Conservation (phyloP, 768 basidiomycete genomes). For the Kondoa subrosea region DNA sequence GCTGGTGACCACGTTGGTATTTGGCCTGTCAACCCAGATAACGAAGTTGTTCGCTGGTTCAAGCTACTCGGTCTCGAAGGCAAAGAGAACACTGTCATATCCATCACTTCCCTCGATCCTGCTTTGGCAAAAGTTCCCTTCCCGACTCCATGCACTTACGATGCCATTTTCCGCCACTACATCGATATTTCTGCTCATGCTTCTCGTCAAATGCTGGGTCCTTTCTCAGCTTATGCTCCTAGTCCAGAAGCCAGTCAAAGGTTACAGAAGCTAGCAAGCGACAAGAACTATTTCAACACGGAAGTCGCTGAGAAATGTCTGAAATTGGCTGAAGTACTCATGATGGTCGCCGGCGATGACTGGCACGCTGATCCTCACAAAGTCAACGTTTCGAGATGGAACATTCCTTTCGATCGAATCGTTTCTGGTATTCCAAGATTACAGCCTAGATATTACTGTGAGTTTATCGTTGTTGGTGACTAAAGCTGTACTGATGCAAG, state of each 20-base stretch:
- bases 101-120: constrained; percentile 92
- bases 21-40: constrained; percentile 87
- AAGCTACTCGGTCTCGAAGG: constrained; percentile 65
- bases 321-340: constrained; percentile 81
- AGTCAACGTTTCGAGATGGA: constrained; percentile 68
- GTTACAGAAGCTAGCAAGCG: constrained; percentile 57
- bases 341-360: constrained; percentile 71
- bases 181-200: constrained; percentile 89
- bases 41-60: constrained; percentile 77
- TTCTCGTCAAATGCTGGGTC: constrained; percentile 80
- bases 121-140: constrained; percentile 96
- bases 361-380: constrained; percentile 40
- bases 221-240: constrained; percentile 75
- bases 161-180: constrained; percentile 83
- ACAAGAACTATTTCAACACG: constrained; percentile 73
- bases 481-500: not conserved
- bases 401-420: constrained; percentile 90
- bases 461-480: not conserved
- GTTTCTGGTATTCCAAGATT: constrained; percentile 83
- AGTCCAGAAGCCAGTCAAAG: constrained; percentile 54
- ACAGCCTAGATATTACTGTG: constrained; percentile 83
- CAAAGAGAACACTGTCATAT: constrained; percentile 66
- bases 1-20: constrained; percentile 96
- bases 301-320: constrained; percentile 54
- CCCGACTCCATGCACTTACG: constrained; percentile 90